These are phyloP conservation scores for Erysimum pusillum DNA, from an alignment of 441 rosid genomes.

Conservation along the genomic window DNA sequence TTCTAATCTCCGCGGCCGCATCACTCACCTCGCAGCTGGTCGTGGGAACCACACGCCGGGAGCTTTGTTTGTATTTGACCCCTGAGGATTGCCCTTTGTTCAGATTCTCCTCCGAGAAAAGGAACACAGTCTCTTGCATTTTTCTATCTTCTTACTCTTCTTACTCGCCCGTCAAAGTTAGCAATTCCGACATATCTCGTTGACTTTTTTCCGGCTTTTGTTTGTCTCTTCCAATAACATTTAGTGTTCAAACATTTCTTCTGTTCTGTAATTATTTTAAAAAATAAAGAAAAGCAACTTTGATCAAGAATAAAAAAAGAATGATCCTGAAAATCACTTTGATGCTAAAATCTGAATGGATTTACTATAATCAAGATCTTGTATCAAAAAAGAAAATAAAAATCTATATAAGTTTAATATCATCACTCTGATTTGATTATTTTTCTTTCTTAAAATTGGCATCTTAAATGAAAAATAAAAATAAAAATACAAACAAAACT, in stretches of 20 bases:
- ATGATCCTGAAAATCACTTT: not conserved
- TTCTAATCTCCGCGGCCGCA: constrained; percentile 37
- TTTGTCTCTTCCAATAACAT: constrained; percentile 32
- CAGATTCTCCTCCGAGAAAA: constrained; percentile 45
- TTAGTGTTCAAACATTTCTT: constrained; percentile 10
- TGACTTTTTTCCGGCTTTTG: constrained; percentile 33
- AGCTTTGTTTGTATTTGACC: constrained; percentile 43
- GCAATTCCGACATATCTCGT: constrained; percentile 19
- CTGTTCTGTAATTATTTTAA: constrained; percentile 26
- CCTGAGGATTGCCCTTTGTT: constrained; percentile 44
- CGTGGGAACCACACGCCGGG: constrained; percentile 48
- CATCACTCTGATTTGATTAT: not conserved
- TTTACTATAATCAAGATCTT: constrained; percentile 7
- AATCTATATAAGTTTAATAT: not conserved
- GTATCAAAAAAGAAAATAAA: not conserved
- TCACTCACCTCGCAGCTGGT: constrained; percentile 30
- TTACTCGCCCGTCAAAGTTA: constrained; percentile 12
- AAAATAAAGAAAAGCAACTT: not conserved
- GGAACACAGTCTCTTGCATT: constrained; percentile 50
- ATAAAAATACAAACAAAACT: not conserved
- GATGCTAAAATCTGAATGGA: constrained; percentile 9
- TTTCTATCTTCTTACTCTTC: constrained; percentile 10
- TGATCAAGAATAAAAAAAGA: not conserved
- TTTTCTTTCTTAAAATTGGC: not conserved
- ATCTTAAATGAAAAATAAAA: not conserved